Percentiles rank a stretch among this genome's conserved stretches.
phyloP scores from a whole-genome alignment of 2,329 filamentous ascomycete genomes.

The Aspergillus jensenii region DNA sequence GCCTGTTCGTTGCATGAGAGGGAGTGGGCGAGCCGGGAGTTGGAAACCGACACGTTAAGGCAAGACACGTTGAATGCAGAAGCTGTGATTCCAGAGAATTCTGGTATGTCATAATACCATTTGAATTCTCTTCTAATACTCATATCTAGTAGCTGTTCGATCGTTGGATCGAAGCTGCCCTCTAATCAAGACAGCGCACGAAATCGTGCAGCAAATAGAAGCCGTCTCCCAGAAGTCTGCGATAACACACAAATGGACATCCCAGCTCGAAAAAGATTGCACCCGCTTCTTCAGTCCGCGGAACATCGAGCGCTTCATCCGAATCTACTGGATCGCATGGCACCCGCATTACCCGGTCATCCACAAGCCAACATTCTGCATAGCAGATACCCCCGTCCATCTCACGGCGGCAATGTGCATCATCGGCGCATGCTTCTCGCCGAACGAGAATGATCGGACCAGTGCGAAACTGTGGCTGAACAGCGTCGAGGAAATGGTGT shows the following conservation, averaged over 20 bases:
- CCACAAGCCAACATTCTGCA: background rate
- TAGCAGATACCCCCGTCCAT: background rate
- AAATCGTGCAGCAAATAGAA: background rate
- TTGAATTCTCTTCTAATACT: too few species aligned
- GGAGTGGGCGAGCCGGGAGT: too few species aligned
- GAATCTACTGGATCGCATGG: background rate
- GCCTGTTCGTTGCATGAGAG: background rate
- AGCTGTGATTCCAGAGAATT: too few species aligned
- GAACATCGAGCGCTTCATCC: background rate
- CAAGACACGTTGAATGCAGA: too few species aligned
- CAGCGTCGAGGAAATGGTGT: background rate
- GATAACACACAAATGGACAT: background rate
- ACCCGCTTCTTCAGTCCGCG: background rate
- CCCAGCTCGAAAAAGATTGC: background rate
- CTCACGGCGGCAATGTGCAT: background rate
- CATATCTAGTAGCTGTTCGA: too few species aligned
- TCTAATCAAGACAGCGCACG: background rate
- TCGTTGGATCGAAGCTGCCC: too few species aligned
- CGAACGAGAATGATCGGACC: background rate
- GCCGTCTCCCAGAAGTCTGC: background rate
- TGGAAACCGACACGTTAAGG: too few species aligned
- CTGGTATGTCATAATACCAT: too few species aligned
- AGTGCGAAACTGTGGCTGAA: background rate
- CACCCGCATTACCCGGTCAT: background rate
- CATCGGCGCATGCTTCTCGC: background rate